Conservation (phyloP, 345 rosid genomes). For the Rhizophora apiculata region DNA sequence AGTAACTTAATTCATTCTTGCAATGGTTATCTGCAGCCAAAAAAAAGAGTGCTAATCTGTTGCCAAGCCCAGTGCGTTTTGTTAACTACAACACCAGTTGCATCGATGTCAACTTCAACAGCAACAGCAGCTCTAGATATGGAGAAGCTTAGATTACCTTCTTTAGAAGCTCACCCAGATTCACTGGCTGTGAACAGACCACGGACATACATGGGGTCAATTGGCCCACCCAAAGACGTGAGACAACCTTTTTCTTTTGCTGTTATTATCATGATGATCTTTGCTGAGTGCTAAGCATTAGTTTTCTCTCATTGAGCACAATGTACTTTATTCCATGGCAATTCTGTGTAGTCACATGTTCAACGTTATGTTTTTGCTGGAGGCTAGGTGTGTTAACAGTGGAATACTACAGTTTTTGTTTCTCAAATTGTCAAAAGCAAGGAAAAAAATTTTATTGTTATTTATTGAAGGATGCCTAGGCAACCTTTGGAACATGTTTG, state of each 20-base stretch:
- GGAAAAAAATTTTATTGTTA: background rate
- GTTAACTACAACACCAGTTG: slow-evolving; percentile 47
- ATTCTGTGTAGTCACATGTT: background rate
- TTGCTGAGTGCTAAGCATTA: background rate
- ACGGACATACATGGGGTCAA: slow-evolving; percentile 57
- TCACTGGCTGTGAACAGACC: slow-evolving; percentile 45
- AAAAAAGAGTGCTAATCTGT: slow-evolving; percentile 41
- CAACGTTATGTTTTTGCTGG: background rate
- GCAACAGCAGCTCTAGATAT: slow-evolving; percentile 56
- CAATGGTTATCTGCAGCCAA: slow-evolving; percentile 51
- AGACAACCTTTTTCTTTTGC: slow-evolving; percentile 12
- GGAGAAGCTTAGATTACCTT: slow-evolving; percentile 74
- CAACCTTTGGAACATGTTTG: slow-evolving; percentile 48
- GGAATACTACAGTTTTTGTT: background rate
- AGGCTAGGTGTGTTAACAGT: background rate
- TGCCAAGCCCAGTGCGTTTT: slow-evolving; percentile 66
- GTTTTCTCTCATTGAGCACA: background rate
- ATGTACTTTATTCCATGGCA: background rate
- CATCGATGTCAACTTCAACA: slow-evolving; percentile 26
- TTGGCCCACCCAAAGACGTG: slow-evolving; percentile 63
- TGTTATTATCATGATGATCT: background rate
- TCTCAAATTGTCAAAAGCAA: background rate
- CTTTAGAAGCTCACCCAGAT: slow-evolving; percentile 55
- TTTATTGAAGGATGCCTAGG: slow-evolving; percentile 40
- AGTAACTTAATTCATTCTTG: slow-evolving; percentile 11